phyloP scores from a whole-genome alignment of 345 rosid genomes.

The Eucalyptus paniculata region DNA sequence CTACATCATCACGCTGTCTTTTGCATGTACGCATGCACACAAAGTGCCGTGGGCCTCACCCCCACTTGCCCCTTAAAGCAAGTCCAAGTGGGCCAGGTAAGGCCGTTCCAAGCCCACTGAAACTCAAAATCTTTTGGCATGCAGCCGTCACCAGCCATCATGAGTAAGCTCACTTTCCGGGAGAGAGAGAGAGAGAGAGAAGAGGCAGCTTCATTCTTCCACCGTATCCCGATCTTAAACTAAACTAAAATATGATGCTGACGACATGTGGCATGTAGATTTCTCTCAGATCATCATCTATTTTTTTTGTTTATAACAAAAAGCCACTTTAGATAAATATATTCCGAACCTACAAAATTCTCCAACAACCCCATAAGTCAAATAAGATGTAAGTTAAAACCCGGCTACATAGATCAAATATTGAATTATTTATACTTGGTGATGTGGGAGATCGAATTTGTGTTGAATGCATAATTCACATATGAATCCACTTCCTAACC shows the following conservation, averaged over 20 bases:
- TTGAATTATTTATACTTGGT: not conserved
- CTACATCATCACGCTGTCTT: not conserved
- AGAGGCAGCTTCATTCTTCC: not conserved
- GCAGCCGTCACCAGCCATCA: not conserved
- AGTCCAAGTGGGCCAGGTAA: not conserved
- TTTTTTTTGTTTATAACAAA: not conserved
- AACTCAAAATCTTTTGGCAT: not conserved
- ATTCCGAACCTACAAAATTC: not conserved
- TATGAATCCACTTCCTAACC: not conserved
- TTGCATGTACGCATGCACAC: not conserved
- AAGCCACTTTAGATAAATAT: not conserved
- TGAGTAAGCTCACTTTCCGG: not conserved
- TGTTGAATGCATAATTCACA: not conserved
- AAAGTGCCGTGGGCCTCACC: not conserved
- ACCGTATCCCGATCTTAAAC: not conserved
- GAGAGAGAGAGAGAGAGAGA: not conserved
- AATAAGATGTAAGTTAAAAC: not conserved
- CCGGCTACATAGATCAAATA: not conserved
- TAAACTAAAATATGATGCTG: not conserved
- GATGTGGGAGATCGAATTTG: not conserved
- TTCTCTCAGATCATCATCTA: not conserved
- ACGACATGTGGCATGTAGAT: not conserved
- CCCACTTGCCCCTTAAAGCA: not conserved
- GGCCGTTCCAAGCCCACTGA: not conserved
- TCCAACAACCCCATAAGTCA: not conserved